A percentile compares a stretch with the other conserved stretches of the same genome.
These are phyloP conservation scores for Sordariomycetes sp. DNA, from an alignment of 2,329 filamentous ascomycete genomes.

Conservation along the genomic window DNA sequence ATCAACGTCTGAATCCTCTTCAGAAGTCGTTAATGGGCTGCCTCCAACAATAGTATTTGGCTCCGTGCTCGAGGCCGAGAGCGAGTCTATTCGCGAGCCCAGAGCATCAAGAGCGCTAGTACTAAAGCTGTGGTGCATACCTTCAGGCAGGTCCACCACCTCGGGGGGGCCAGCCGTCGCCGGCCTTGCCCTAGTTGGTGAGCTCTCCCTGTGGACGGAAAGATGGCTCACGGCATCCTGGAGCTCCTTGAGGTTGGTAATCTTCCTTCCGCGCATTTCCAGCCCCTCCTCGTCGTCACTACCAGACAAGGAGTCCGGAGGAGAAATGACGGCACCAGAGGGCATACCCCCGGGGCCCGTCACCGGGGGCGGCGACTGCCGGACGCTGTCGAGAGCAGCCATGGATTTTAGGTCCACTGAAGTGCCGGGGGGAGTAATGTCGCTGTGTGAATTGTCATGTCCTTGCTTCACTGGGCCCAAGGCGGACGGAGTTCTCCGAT, in stretches of 20 bases:
- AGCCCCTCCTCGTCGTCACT: slow-evolving; percentile 65
- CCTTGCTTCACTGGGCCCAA: slow-evolving; percentile 8
- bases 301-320: slow-evolving; percentile 65
- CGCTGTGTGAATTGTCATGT: slow-evolving; percentile 8
- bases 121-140: slow-evolving; percentile 36
- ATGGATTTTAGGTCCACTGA: slow-evolving; percentile 38
- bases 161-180: slow-evolving; percentile 14
- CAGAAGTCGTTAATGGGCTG: slow-evolving; percentile 40
- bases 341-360: slow-evolving; percentile 65
- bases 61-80: slow-evolving; percentile 47
- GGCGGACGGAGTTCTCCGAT: slow-evolving; percentile 47
- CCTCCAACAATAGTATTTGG: slow-evolving; percentile 35
- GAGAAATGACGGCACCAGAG: slow-evolving; percentile 76
- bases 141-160: slow-evolving; percentile 14
- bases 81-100: slow-evolving; percentile 15
- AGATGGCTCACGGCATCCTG: slow-evolving; percentile 77
- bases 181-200: slow-evolving; percentile 27
- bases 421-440: slow-evolving; percentile 37
- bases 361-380: slow-evolving; percentile 75
- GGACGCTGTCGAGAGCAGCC: slow-evolving; percentile 48
- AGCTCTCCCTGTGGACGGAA: slow-evolving; percentile 51
- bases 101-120: slow-evolving; percentile 32
- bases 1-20: slow-evolving; percentile 54
- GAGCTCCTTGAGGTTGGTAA: slow-evolving; percentile 53
- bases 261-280: slow-evolving; percentile 33